A percentile compares a stretch with the other conserved stretches of the same genome.
These are phyloP conservation scores for Yarrowia sp. DNA, from an alignment of 805 yeast species.

Conservation along the genomic window DNA sequence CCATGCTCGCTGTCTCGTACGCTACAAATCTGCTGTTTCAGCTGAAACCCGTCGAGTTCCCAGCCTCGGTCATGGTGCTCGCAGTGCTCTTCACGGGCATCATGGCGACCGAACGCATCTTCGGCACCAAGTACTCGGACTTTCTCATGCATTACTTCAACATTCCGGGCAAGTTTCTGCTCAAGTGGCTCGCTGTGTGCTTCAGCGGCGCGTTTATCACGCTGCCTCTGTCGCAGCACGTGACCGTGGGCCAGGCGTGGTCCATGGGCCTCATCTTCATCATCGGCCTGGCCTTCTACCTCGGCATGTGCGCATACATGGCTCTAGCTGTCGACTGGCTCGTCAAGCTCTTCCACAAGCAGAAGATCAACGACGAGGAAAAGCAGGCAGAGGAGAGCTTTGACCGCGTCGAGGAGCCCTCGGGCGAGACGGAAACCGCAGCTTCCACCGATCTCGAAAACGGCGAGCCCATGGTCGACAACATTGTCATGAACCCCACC, in stretches of 20 bases:
- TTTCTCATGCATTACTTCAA: neutral
- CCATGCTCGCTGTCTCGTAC: slow-evolving; percentile 5
- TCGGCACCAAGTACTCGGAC: neutral
- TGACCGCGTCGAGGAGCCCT: neutral
- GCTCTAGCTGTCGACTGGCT: slow-evolving; percentile 2
- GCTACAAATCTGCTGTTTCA: slow-evolving; percentile 15
- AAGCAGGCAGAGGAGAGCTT: neutral
- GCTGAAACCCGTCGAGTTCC: slow-evolving; percentile 19
- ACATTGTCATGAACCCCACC: neutral
- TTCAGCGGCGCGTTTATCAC: slow-evolving; percentile 16
- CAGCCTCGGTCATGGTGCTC: slow-evolving; percentile 18
- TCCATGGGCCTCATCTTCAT: slow-evolving; percentile 24
- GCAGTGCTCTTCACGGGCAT: neutral
- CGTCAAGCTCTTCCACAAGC: neutral
- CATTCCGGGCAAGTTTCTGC: slow-evolving; percentile 15
- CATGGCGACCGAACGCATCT: neutral
- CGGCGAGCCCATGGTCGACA: slow-evolving; percentile 6
- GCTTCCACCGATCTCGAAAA: neutral
- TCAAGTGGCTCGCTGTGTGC: slow-evolving; percentile 18
- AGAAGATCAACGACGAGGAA: neutral
- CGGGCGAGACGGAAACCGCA: neutral
- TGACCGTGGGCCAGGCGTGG: slow-evolving; percentile 23
- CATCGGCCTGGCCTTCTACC: slow-evolving; percentile 18
- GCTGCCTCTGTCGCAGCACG: slow-evolving; percentile 3
- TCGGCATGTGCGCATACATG: slow-evolving; percentile 8